Evolutionary conservation across 2,329 filamentous ascomycete genomes (phyloP).

Genomic region (Alternaria sp.): DNA sequence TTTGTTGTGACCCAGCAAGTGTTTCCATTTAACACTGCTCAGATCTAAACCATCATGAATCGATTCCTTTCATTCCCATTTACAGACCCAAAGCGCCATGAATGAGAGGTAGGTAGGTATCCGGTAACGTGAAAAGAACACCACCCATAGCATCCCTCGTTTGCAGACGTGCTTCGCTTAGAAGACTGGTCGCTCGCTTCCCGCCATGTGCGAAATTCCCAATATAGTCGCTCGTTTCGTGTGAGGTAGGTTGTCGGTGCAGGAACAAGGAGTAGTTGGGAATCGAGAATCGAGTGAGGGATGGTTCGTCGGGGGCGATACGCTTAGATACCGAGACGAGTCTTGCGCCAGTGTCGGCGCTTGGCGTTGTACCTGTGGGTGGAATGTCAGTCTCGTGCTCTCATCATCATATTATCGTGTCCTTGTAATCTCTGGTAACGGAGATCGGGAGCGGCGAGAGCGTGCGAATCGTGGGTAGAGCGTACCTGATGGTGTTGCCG

Average conservation of each 20-base stretch:
- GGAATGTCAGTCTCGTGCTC: constrained; percentile 18
- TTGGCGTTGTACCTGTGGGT: constrained; percentile 95
- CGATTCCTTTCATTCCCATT: constrained; percentile 30
- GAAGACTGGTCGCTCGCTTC: constrained; percentile 33
- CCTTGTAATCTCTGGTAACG: constrained; percentile 6
- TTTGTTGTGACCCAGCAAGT: constrained; percentile 43
- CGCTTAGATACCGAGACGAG: constrained; percentile 95
- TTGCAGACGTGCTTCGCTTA: constrained; percentile 29
- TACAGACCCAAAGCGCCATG: constrained; percentile 47
- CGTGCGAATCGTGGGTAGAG: constrained; percentile 24
- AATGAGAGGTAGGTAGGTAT: constrained; percentile 33
- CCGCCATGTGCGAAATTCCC: constrained; percentile 41
- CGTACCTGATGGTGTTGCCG: constrained; percentile 99
- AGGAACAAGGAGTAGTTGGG: constrained; percentile 30
- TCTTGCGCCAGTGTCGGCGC: constrained; percentile 99
- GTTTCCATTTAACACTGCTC: constrained; percentile 44
- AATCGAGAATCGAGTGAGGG: constrained; percentile 44
- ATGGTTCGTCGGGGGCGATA: constrained; percentile 55
- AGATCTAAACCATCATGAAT: constrained; percentile 45
- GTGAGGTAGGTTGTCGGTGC: constrained; percentile 20
- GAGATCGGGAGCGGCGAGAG: background rate
- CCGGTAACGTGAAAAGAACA: constrained; percentile 32
- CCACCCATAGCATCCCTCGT: constrained; percentile 34
- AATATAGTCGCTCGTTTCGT: constrained; percentile 34
- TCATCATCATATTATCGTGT: background rate